Conservation (phyloP, 1,284 basidiomycete genomes). For the Golubevia sp. region DNA sequence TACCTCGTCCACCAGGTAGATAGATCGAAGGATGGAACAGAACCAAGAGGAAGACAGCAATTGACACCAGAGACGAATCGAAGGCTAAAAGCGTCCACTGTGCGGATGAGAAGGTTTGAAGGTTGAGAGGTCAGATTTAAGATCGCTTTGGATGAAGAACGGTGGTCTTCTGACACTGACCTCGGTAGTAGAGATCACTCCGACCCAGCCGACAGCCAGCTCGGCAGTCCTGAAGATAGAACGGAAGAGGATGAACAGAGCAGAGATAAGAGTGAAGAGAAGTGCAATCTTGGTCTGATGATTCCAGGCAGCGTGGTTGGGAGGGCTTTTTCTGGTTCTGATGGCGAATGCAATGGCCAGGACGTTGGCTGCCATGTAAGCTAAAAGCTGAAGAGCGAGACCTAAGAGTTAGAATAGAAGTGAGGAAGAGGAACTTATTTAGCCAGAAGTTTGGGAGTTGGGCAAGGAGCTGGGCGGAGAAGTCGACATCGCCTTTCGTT, state of each 20-base stretch:
- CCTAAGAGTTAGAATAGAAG: too few relatives aligned
- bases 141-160: too few relatives aligned
- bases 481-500: too few relatives aligned
- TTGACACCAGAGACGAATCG: conserved; percentile 17
- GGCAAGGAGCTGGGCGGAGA: too few relatives aligned
- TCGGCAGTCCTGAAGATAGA: conserved; percentile 30
- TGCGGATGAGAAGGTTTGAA: too few relatives aligned
- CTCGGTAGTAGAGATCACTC: conserved; percentile 26
- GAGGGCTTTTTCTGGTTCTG: not conserved
- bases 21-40: conserved; percentile 21
- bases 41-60: conserved; percentile 19
- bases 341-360: conserved; percentile 16
- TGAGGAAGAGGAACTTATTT: too few relatives aligned
- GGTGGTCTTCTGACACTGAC: too few relatives aligned
- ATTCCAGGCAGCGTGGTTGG: conserved; percentile 9
- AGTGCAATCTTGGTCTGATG: conserved; percentile 14
- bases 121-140: too few relatives aligned
- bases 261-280: conserved; percentile 17
- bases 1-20: too few relatives aligned
- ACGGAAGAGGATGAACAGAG: conserved; percentile 23
- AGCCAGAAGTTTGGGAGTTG: too few relatives aligned
- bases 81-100: conserved; percentile 24
- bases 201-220: conserved; percentile 31
- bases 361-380: conserved; percentile 22
- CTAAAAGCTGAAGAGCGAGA: conserved; percentile 26